phyloP scores from a whole-genome alignment of 2,329 filamentous ascomycete genomes.

The Sporothrix globosa region DNA sequence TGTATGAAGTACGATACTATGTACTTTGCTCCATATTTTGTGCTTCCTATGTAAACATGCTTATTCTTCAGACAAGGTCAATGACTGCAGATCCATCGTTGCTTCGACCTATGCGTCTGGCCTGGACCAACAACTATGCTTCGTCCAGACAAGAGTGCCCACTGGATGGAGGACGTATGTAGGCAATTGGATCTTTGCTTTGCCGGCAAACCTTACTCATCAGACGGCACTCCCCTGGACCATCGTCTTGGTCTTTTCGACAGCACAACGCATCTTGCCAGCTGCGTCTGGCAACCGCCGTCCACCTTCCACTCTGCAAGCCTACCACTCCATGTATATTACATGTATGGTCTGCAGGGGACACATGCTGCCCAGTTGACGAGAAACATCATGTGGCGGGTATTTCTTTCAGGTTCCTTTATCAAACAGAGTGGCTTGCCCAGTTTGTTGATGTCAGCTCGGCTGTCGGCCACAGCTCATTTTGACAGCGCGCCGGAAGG shows the following conservation, averaged over 20 bases:
- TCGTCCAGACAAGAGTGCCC: not conserved
- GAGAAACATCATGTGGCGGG: not conserved
- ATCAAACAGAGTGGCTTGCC: not conserved
- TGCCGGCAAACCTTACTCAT: not conserved
- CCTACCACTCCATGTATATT: too few species aligned
- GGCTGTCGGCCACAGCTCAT: not conserved
- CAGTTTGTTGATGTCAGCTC: not conserved
- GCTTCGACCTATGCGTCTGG: not conserved
- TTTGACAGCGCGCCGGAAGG: not conserved
- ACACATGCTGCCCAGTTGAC: not conserved
- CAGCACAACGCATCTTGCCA: not conserved
- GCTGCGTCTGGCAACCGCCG: not conserved
- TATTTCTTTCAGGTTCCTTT: not conserved
- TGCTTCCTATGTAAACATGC: not conserved
- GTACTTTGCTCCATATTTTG: not conserved
- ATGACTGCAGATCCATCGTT: not conserved
- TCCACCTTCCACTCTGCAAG: slow-evolving; percentile 3
- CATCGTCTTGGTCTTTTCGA: not conserved
- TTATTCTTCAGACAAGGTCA: not conserved
- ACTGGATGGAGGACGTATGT: not conserved
- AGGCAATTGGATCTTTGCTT: not conserved
- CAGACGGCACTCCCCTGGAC: not conserved
- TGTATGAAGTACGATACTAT: not conserved
- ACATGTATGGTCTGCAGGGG: slow-evolving; percentile 3
- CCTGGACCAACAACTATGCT: not conserved